Percentiles rank a stretch among this genome's conserved stretches.
Evolutionary conservation across 2,329 filamentous ascomycete genomes (phyloP).

Genomic region (Sporothrix globosa): DNA sequence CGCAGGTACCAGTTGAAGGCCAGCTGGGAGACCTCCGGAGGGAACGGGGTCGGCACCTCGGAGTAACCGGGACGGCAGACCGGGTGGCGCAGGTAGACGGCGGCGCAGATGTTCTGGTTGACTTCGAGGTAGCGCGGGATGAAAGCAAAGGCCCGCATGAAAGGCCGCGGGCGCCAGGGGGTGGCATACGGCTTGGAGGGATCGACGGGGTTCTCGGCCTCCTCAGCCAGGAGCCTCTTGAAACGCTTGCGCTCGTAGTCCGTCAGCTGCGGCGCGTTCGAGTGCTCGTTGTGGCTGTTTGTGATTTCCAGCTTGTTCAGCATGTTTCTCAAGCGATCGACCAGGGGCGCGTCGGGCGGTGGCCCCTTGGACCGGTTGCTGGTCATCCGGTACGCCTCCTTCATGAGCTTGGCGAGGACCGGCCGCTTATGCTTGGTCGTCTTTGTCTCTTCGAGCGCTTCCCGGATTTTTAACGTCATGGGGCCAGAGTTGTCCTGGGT

Average conservation of each 20-base stretch:
- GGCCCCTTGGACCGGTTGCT: background rate
- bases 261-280: constrained; percentile 45
- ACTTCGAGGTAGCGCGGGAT: constrained; percentile 96
- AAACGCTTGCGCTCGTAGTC: constrained; percentile 59
- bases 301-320: constrained; percentile 11
- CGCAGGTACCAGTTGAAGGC: constrained; percentile 94
- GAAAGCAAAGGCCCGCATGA: constrained; percentile 90
- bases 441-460: background rate
- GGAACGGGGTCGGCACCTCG: constrained; percentile 85
- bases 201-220: constrained; percentile 77
- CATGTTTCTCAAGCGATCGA: background rate
- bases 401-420: background rate
- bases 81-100: constrained; percentile 92
- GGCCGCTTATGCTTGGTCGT: background rate
- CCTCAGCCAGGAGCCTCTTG: constrained; percentile 60
- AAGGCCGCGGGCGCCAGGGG: constrained; percentile 84
- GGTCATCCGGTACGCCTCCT: background rate
- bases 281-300: constrained; percentile 1
- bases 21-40: constrained; percentile 69
- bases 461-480: background rate
- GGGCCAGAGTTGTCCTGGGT: background rate
- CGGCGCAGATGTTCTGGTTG: constrained; percentile 94
- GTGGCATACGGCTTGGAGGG: constrained; percentile 80
- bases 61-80: constrained; percentile 80
- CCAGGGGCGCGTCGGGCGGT: background rate